Percentiles rank a stretch among this genome's conserved stretches.
phyloP scores from a whole-genome alignment of 352 stramenopile genomes.

The Globisporangium recalcitrans region DNA sequence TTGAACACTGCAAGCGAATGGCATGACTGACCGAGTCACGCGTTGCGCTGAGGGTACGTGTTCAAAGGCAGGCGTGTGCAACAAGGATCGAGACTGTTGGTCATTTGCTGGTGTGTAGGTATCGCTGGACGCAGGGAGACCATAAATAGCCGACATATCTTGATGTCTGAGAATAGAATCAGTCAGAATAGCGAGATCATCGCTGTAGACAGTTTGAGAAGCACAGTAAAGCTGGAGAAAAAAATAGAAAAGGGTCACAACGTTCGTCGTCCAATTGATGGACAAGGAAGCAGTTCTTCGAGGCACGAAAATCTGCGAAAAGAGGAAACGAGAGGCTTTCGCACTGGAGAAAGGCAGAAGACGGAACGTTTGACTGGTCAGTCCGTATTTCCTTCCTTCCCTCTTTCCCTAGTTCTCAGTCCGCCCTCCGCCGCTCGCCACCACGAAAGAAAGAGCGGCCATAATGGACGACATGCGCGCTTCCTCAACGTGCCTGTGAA shows the following conservation, averaged over 20 bases:
- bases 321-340: not conserved
- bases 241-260: not conserved
- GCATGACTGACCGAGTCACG: conserved; percentile 3
- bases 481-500: not conserved
- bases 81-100: not conserved
- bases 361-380: not conserved
- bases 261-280: not conserved
- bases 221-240: not conserved
- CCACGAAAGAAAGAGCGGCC: conserved; percentile 2
- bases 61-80: not conserved
- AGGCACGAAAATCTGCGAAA: conserved; percentile 7
- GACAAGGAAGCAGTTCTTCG: not conserved
- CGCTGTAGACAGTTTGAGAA: not conserved
- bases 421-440: no score
- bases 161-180: not conserved
- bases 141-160: not conserved
- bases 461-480: not conserved
- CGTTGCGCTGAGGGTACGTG: not conserved
- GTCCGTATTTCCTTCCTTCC: not conserved
- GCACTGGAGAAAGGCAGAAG: not conserved
- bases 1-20: not conserved
- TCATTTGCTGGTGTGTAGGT: not conserved
- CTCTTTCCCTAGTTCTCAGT: not conserved
- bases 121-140: not conserved
- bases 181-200: not conserved